Conservation (phyloP, 257 asterid species). For the Craterostigma plantagineum region DNA sequence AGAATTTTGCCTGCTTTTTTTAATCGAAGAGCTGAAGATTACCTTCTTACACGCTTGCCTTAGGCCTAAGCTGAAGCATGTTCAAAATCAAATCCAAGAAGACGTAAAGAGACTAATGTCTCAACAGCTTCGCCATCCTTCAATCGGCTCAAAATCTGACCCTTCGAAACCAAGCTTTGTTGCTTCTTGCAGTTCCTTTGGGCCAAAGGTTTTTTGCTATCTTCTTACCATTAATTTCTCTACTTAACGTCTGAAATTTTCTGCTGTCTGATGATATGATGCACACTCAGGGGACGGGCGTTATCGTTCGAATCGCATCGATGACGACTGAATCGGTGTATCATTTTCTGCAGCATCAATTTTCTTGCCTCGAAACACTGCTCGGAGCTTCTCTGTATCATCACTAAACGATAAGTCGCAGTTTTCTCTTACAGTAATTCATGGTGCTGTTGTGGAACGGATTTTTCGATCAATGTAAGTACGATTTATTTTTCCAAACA, state of each 20-base stretch:
- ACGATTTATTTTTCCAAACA: too few relatives aligned
- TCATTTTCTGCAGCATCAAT: slow-evolving; percentile 44
- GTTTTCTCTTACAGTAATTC: too few relatives aligned
- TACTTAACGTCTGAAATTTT: neutral
- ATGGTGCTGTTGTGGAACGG: too few relatives aligned
- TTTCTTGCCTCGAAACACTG: slow-evolving; percentile 45
- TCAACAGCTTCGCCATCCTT: slow-evolving; percentile 42
- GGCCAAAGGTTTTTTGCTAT: slow-evolving; percentile 46
- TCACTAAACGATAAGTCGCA: slow-evolving; percentile 6
- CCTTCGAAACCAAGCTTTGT: slow-evolving; percentile 37
- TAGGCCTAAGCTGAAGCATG: slow-evolving; percentile 72
- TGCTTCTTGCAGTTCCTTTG: slow-evolving; percentile 77
- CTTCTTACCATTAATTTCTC: neutral
- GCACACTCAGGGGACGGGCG: slow-evolving; percentile 37
- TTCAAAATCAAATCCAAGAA: slow-evolving; percentile 59
- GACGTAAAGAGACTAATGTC: slow-evolving; percentile 77
- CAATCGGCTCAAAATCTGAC: slow-evolving; percentile 16
- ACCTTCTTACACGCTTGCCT: slow-evolving; percentile 5
- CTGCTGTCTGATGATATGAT: neutral
- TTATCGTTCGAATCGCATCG: slow-evolving; percentile 65
- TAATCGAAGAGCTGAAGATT: neutral
- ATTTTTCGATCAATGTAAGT: too few relatives aligned
- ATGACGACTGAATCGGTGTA: slow-evolving; percentile 73
- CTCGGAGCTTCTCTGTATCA: slow-evolving; percentile 75
- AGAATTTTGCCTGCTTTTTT: neutral